phyloP scores from a whole-genome alignment of 1,139 yeast species.

The Debaryomyces nepalensis region DNA sequence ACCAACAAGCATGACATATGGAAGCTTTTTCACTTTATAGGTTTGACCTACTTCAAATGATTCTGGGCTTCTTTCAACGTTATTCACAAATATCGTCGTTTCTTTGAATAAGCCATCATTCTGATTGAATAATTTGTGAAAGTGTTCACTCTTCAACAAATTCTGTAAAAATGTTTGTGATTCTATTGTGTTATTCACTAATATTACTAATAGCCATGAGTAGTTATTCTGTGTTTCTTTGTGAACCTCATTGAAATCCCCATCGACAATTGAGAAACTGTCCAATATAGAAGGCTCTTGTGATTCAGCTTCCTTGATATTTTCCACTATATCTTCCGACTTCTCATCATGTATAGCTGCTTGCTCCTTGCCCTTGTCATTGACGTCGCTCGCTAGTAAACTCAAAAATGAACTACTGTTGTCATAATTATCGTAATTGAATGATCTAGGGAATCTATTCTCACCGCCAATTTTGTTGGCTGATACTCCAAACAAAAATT shows the following conservation, averaged over 20 bases:
- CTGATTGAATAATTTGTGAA: slow-evolving; percentile 39
- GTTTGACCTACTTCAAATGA: slow-evolving; percentile 53
- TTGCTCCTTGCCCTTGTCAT: not conserved
- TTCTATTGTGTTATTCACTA: slow-evolving; percentile 42
- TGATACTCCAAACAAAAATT: slow-evolving; percentile 35
- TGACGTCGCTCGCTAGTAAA: slow-evolving; percentile 11
- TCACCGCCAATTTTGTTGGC: slow-evolving; percentile 15
- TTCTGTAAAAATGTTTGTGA: slow-evolving; percentile 31
- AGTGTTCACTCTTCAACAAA: slow-evolving; percentile 32
- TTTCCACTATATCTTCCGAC: slow-evolving; percentile 3
- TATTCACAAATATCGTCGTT: slow-evolving; percentile 47
- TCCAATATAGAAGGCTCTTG: slow-evolving; percentile 13
- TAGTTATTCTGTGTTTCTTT: slow-evolving; percentile 43
- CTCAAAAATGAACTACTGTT: slow-evolving; percentile 20
- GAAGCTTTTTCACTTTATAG: slow-evolving; percentile 45
- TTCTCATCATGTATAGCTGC: not conserved
- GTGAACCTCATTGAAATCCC: slow-evolving; percentile 50
- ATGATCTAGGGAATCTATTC: slow-evolving; percentile 31
- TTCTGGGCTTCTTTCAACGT: slow-evolving; percentile 49
- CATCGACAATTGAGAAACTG: slow-evolving; percentile 24
- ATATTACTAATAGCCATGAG: slow-evolving; percentile 49
- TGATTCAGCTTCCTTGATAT: not conserved
- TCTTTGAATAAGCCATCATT: slow-evolving; percentile 40
- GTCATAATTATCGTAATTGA: slow-evolving; percentile 27
- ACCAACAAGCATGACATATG: slow-evolving; percentile 51